Conservation (phyloP, 345 rosid species). For the Dovyalis caffra region DNA sequence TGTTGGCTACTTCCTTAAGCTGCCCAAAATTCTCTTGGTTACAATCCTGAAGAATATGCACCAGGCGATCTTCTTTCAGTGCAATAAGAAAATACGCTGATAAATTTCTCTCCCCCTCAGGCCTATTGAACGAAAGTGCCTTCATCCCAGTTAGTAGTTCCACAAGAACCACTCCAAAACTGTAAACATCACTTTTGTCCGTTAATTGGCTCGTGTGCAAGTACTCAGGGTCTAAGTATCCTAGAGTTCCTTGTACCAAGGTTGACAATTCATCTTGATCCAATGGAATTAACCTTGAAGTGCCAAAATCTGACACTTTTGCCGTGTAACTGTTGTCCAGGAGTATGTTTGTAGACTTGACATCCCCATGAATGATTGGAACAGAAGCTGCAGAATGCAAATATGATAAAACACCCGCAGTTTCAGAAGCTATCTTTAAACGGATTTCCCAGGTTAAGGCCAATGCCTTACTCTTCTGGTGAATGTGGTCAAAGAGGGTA, state of each 20-base stretch:
- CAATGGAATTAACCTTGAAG: neutral
- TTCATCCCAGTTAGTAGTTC: neutral
- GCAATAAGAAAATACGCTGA: neutral
- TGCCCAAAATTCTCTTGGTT: neutral
- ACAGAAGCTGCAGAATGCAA: neutral
- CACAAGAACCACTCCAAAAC: too few relatives aligned
- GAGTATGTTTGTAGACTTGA: neutral
- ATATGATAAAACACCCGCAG: neutral
- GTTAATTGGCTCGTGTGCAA: too few relatives aligned
- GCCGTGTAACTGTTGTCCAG: neutral
- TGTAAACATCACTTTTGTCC: conserved; percentile 3
- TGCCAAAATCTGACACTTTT: neutral
- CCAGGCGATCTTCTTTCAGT: neutral
- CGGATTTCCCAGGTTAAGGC: neutral
- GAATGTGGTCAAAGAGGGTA: neutral
- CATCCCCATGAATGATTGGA: neutral
- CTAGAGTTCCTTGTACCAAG: neutral
- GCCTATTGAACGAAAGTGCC: neutral
- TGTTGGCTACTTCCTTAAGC: neutral
- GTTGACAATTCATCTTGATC: neutral
- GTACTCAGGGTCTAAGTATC: neutral
- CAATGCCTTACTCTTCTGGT: neutral
- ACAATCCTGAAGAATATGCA: neutral
- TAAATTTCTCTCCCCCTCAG: neutral
- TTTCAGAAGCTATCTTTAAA: neutral